Percentiles rank a stretch among this genome's conserved stretches.
phyloP scores from a whole-genome alignment of 805 yeast species.

The Pichia sporocuriosa region DNA sequence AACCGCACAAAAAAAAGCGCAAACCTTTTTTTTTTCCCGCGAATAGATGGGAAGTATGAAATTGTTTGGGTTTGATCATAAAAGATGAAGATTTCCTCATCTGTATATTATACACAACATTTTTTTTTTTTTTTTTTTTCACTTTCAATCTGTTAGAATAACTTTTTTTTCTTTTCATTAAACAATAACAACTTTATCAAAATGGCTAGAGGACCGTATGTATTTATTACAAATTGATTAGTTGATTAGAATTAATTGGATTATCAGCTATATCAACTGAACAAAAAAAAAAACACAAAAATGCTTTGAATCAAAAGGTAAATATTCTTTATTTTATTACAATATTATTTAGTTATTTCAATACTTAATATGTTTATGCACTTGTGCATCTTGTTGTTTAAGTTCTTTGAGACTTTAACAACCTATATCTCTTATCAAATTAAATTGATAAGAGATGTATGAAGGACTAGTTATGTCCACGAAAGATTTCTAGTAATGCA shows the following conservation, averaged over 20 bases:
- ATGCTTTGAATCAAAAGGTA: conserved; percentile 8
- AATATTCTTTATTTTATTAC: conserved; percentile 2
- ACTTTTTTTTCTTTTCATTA: conserved; percentile 1
- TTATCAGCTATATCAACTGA: too few species aligned
- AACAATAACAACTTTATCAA: conserved; percentile 24
- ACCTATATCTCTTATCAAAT: conserved; percentile 7
- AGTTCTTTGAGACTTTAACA: conserved; percentile 1
- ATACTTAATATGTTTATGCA: too few species aligned
- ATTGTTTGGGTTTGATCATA: too few species aligned
- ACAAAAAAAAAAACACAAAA: background rate
- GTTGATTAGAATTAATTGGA: too few species aligned
- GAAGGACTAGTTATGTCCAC: conserved; percentile 9
- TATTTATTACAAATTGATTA: conserved; percentile 19
- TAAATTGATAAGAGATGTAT: background rate
- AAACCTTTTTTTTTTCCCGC: background rate
- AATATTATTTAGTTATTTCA: too few species aligned
- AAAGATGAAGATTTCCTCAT: conserved; percentile 1
- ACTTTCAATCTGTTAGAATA: too few species aligned
- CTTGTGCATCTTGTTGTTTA: conserved; percentile 2
- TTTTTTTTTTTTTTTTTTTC: conserved; percentile 6
- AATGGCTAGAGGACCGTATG: conserved; percentile 78
- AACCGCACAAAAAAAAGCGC: too few species aligned
- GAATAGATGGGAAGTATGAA: too few species aligned
- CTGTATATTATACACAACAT: background rate
- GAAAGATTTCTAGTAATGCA: too few species aligned